Conservation (phyloP, 2,329 filamentous ascomycete species). For the Sporothrix protearum region DNA sequence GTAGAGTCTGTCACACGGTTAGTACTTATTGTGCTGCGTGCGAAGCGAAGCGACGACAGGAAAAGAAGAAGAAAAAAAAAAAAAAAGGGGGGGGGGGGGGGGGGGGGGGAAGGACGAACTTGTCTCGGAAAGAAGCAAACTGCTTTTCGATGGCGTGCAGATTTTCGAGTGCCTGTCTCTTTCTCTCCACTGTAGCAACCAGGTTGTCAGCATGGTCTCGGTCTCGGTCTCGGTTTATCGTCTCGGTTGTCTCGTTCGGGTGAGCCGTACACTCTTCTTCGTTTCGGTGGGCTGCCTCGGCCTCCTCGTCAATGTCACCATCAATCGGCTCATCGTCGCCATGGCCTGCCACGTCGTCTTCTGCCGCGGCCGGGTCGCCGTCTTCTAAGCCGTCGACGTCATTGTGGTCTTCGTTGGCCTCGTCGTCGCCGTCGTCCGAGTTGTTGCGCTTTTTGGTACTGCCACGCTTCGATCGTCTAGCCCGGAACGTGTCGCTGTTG, state of each 20-base stretch:
- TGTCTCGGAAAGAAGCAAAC: slow-evolving; percentile 80
- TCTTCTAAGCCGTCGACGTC: slow-evolving; percentile 26
- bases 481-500: slow-evolving; percentile 36
- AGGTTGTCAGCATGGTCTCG: slow-evolving; percentile 15
- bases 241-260: neutral
- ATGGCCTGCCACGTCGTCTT: slow-evolving; percentile 42
- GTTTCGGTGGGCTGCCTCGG: slow-evolving; percentile 56
- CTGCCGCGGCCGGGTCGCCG: slow-evolving; percentile 35
- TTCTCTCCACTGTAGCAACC: slow-evolving; percentile 62
- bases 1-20: slow-evolving; percentile 61
- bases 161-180: slow-evolving; percentile 74
- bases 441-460: slow-evolving; percentile 30
- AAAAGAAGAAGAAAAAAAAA: neutral
- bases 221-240: no score
- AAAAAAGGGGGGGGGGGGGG: neutral
- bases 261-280: slow-evolving; percentile 60
- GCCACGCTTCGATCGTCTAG: slow-evolving; percentile 43
- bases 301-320: slow-evolving; percentile 57
- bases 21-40: neutral
- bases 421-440: slow-evolving; percentile 31
- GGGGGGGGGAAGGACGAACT: slow-evolving; percentile 45
- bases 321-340: slow-evolving; percentile 55
- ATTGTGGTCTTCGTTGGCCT: slow-evolving; percentile 14
- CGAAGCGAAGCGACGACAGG: no score
- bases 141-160: slow-evolving; percentile 79